Conservation (phyloP, 2,329 filamentous ascomycete species). For the Lachnellula willkommii region DNA sequence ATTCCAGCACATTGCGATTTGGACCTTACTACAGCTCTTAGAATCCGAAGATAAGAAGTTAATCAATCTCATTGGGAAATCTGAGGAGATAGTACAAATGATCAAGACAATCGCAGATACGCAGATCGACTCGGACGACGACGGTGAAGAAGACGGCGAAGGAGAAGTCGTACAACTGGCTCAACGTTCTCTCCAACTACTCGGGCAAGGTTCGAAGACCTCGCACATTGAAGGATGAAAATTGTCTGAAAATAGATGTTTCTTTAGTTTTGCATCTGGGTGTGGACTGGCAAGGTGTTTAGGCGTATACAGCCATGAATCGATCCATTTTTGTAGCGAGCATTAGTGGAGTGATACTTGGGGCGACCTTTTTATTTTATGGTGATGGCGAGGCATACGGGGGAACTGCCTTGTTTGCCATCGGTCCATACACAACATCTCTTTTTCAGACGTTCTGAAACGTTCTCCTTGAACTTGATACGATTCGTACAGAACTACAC, state of each 20-base stretch:
- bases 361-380: slow-evolving; percentile 12
- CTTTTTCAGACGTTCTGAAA: slow-evolving; percentile 11
- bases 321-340: slow-evolving; percentile 32
- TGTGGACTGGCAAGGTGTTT: slow-evolving; percentile 31
- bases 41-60: slow-evolving; percentile 90
- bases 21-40: slow-evolving; percentile 91
- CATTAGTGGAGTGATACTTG: slow-evolving; percentile 30
- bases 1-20: slow-evolving; percentile 98
- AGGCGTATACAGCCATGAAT: slow-evolving; percentile 29
- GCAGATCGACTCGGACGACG: slow-evolving; percentile 80
- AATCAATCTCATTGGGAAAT: slow-evolving; percentile 82
- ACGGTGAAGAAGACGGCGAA: slow-evolving; percentile 83
- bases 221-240: slow-evolving; percentile 72
- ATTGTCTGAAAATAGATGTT: slow-evolving; percentile 24
- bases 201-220: slow-evolving; percentile 71
- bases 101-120: slow-evolving; percentile 88
- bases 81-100: slow-evolving; percentile 86
- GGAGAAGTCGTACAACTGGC: slow-evolving; percentile 89
- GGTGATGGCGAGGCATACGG: neutral
- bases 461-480: slow-evolving; percentile 26
- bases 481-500: slow-evolving; percentile 24
- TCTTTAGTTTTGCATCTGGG: slow-evolving; percentile 30
- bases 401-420: slow-evolving; percentile 3
- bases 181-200: slow-evolving; percentile 79
- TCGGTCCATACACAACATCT: slow-evolving; percentile 19